Evolutionary conservation across 202 grass and related monocot species (phyloP).

Genomic region (Dendrocalamus latiflorus): DNA sequence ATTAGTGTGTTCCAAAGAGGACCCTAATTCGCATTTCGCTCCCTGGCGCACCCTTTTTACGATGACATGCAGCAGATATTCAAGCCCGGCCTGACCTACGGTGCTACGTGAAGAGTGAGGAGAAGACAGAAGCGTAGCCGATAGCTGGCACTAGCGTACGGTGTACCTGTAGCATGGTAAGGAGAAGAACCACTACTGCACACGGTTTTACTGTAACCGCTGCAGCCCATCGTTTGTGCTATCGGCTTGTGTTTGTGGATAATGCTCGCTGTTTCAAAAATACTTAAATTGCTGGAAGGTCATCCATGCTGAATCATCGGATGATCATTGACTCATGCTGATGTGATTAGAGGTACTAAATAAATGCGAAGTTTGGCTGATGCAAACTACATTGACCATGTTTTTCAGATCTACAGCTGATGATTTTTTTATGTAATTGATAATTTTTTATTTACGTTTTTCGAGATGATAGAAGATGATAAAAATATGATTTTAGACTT

Average conservation of each 20-base stretch:
- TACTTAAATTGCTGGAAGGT: neutral
- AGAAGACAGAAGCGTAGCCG: neutral
- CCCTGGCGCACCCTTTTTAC: no score
- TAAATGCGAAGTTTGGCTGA: no score
- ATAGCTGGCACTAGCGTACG: neutral
- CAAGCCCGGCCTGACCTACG: no score
- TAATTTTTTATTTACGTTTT: no score
- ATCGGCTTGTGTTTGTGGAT: neutral
- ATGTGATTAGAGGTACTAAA: no score
- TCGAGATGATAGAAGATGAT: fast-evolving
- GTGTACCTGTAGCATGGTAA: neutral
- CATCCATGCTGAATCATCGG: neutral
- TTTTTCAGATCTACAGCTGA: no score
- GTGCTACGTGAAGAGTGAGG: neutral
- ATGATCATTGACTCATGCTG: neutral
- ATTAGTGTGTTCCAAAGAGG: no score
- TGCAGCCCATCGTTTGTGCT: neutral
- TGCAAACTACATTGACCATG: no score
- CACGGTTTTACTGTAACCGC: neutral
- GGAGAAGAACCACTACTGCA: neutral
- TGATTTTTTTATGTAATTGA: no score
- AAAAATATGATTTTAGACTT: no score
- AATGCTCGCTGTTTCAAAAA: neutral
- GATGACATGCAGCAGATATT: no score
- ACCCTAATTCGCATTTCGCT: no score